phyloP scores from a whole-genome alignment of 2,329 filamentous ascomycete genomes.

The Arthrocladium fulminans region DNA sequence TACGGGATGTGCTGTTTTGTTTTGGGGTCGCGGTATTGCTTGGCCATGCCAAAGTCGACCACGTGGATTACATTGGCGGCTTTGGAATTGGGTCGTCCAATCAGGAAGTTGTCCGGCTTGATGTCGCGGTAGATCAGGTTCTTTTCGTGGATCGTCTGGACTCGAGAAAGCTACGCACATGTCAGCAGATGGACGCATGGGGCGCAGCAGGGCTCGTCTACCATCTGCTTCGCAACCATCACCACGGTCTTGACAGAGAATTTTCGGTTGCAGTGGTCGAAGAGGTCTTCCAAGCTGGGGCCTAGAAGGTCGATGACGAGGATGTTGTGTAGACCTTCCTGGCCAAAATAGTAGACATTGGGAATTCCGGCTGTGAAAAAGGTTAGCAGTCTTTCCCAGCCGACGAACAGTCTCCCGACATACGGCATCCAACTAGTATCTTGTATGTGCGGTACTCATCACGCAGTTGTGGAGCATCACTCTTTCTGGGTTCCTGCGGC shows the following conservation, averaged over 20 bases:
- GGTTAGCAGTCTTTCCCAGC: constrained; percentile 11
- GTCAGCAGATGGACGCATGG: constrained; percentile 24
- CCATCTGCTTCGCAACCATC: constrained; percentile 99
- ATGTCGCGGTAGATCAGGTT: constrained; percentile 98
- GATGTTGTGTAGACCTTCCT: constrained; percentile 97
- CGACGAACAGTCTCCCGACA: constrained; percentile 39
- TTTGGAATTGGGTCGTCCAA: constrained; percentile 84
- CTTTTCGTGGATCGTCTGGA: constrained; percentile 95
- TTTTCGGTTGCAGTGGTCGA: constrained; percentile 90
- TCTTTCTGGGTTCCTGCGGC: constrained; percentile 89
- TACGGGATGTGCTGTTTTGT: constrained; percentile 99
- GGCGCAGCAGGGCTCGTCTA: constrained; percentile 31
- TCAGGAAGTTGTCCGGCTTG: constrained; percentile 98
- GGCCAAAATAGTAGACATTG: constrained; percentile 99
- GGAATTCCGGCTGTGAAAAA: constrained; percentile 78
- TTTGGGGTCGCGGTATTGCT: constrained; percentile 97
- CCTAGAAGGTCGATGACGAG: constrained; percentile 94
- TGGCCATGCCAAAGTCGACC: constrained; percentile 98
- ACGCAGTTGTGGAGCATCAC: constrained; percentile 91
- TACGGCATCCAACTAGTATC: constrained; percentile 97
- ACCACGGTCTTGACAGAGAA: constrained; percentile 97
- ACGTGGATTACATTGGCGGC: constrained; percentile 97
- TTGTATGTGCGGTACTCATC: constrained; percentile 99
- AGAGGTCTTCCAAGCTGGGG: constrained; percentile 89
- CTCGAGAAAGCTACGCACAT: constrained; percentile 62